Percentiles rank a stretch among this genome's conserved stretches.
These are phyloP conservation scores for Leccinum pachyderme DNA, from an alignment of 1,284 basidiomycete genomes.

Conservation along the genomic window DNA sequence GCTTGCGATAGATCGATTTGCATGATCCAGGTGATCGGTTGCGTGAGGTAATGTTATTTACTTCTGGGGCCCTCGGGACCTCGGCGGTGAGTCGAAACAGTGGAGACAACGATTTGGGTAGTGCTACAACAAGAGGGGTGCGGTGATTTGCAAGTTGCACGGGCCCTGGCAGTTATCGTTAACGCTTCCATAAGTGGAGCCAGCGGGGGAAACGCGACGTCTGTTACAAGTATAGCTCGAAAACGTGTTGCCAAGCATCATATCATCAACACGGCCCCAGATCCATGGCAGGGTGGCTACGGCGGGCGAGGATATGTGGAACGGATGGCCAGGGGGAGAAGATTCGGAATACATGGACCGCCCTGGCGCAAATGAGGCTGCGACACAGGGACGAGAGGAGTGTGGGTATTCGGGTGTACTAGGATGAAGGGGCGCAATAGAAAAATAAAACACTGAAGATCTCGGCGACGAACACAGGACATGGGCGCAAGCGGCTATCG, in stretches of 20 bases:
- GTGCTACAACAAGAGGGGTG: neutral
- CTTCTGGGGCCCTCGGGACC: conserved; percentile 25
- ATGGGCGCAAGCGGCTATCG: conserved; percentile 15
- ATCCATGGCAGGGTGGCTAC: neutral
- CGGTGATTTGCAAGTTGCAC: neutral
- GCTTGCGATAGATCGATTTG: conserved; percentile 3
- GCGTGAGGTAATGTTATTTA: neutral
- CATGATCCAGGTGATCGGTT: neutral
- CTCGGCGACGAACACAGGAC: neutral
- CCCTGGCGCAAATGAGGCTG: conserved; percentile 14
- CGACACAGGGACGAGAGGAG: conserved; percentile 6
- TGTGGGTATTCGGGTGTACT: neutral
- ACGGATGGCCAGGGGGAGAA: neutral
- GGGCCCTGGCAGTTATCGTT: neutral
- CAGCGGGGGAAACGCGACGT: neutral
- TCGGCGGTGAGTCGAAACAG: conserved; percentile 15
- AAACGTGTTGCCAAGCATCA: neutral
- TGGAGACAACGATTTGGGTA: neutral
- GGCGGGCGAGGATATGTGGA: neutral
- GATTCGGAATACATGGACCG: neutral
- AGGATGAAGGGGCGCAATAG: neutral
- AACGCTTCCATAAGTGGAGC: neutral
- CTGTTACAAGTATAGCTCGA: neutral
- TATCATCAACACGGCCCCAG: neutral
- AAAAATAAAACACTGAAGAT: neutral